Evolutionary conservation across 805 yeast genomes (phyloP).

Genomic region (Cyberlindnera misumaiensis): DNA sequence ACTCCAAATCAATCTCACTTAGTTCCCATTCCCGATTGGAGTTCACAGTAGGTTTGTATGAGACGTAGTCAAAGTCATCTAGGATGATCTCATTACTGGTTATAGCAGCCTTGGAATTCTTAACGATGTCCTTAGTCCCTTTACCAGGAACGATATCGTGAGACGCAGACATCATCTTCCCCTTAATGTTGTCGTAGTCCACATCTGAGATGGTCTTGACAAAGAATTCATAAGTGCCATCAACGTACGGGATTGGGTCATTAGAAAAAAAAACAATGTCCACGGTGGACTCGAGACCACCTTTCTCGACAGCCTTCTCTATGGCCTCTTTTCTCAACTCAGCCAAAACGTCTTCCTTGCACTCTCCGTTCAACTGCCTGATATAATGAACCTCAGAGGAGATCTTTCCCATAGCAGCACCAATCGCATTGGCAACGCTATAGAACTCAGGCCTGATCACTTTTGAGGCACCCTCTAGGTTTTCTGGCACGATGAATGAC

Average conservation of each 20-base stretch:
- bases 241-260: constrained; percentile 28
- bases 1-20: constrained; percentile 30
- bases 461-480: constrained; percentile 34
- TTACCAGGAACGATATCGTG: no score
- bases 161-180: constrained; percentile 30
- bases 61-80: constrained; percentile 21
- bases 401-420: constrained; percentile 42
- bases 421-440: constrained; percentile 44
- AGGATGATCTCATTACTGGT: neutral
- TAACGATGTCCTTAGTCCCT: no score
- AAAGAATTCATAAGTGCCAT: constrained; percentile 21
- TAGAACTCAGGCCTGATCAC: constrained; percentile 36
- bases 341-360: constrained; percentile 17
- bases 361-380: constrained; percentile 5
- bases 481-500: constrained; percentile 36
- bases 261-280: constrained; percentile 23
- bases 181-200: constrained; percentile 19
- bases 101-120: constrained; percentile 4
- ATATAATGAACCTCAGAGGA: constrained; percentile 19
- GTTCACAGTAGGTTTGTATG: constrained; percentile 13
- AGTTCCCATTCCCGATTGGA: constrained; percentile 21
- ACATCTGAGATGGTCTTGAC: constrained; percentile 18
- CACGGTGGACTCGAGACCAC: constrained; percentile 22
- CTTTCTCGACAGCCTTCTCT: constrained; percentile 19
- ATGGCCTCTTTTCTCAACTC: constrained; percentile 18